Evolutionary conservation across 345 rosid genomes (phyloP).

Genomic region (Aquilaria yunnanensis): DNA sequence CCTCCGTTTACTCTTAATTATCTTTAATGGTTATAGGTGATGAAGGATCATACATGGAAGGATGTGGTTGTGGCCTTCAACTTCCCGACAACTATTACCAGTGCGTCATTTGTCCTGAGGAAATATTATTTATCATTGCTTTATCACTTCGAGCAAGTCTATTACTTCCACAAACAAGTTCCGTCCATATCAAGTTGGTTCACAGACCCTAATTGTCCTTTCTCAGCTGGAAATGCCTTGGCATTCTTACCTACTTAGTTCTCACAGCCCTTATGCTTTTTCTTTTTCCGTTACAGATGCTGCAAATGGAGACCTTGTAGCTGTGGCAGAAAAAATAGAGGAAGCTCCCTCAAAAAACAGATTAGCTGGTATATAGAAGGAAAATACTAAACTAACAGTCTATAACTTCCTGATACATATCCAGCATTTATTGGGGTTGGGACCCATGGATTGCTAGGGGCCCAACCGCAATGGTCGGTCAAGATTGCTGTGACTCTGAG

Average conservation of each 20-base stretch:
- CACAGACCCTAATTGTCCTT: not conserved
- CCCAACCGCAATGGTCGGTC: too few species aligned
- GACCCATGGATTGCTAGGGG: too few species aligned
- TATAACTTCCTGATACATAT: too few species aligned
- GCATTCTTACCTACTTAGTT: not conserved
- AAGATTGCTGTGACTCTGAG: too few species aligned
- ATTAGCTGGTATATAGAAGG: constrained; percentile 10
- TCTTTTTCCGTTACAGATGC: constrained; percentile 17
- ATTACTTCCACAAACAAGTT: constrained; percentile 43
- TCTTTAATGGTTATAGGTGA: constrained; percentile 39
- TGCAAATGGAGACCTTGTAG: constrained; percentile 19
- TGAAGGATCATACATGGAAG: constrained; percentile 80
- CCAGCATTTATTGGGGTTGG: too few species aligned
- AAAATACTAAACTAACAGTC: too few species aligned
- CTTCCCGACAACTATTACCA: constrained; percentile 81
- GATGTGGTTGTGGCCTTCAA: constrained; percentile 67
- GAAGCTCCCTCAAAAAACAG: constrained; percentile 19
- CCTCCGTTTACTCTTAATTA: not conserved
- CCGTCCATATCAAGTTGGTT: constrained; percentile 35
- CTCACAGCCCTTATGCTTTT: not conserved
- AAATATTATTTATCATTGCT: constrained; percentile 71
- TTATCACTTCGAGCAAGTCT: constrained; percentile 65
- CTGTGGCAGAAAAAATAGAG: constrained; percentile 26
- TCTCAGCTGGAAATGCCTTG: too few species aligned
- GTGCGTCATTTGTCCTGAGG: constrained; percentile 78